Base-by-base conservation (phyloP, 73 alveolate species). In the Vitrella brassicaformis region DNA sequence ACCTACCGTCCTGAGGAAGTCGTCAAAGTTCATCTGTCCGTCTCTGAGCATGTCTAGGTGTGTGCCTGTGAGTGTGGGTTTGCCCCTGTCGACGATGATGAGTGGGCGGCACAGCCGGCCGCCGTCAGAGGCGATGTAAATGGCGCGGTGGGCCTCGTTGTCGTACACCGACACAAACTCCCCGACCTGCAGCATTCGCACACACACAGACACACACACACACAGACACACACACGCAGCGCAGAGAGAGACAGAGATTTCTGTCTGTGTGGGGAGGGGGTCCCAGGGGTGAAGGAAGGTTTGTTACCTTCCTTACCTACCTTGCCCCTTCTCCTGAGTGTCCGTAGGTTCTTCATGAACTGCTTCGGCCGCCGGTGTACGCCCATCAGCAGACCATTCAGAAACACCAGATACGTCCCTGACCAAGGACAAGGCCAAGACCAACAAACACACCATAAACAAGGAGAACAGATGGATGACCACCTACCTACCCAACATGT, bases 301-400 rank as follows among this genome's bases (percentile, higher is more conserved):
- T 19, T 9, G 65, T 45, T 19, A 45, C 25, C 25, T 45, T 45
- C 25, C 65, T 19, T 19, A 45, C 25, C 86, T 14, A 94, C 90
- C 72, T 87, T 85, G 0, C 98, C 99, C 76, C 83, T 86, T 68
- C 97, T 86, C 74, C 99, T 85, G 45, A 92, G 86, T 0, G 27
- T 29, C 71, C 88, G 65, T 31, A 95, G 84, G 76, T 88, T 86
- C 73, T 86, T 73, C 84, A 95, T 92, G 76, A 96, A 95, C 47
- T 87, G 81, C 71, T 92, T 86, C n/a, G 99, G 98, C 64, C 81
- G 80, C 69, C 94, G 82, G 72, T 93, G 97, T 66, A 96, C 86
- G 27, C 99, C 99, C 31, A 95, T 81, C n/a, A 97, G 96, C 28
- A 87, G 85, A 69, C 99, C 99, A 81, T 96, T 96, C 64, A 96